A percentile compares a stretch with the other conserved stretches of the same genome.
Conservation (phyloP, 148 eudicot genomes). For the Nepenthes gracilis region DNA sequence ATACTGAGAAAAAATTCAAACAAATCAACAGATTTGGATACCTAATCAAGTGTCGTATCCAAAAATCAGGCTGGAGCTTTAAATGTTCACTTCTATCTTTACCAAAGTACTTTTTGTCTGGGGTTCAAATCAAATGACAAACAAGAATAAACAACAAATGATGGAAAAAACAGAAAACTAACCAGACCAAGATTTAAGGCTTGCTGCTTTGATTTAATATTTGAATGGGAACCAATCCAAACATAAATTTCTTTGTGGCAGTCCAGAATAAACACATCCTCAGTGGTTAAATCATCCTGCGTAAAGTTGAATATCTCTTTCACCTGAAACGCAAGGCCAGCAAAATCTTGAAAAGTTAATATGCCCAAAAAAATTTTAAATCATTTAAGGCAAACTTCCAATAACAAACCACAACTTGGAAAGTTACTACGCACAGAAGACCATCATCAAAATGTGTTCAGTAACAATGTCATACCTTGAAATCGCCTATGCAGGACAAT, state of each 20-base stretch:
- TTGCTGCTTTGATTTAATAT: constrained; percentile 21
- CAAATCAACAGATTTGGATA: too few species aligned
- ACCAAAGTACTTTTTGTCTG: too few species aligned
- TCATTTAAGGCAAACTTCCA: too few species aligned
- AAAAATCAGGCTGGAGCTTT: too few species aligned
- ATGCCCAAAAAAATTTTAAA: too few species aligned
- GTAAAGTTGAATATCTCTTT: constrained; percentile 42
- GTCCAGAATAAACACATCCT: constrained; percentile 37
- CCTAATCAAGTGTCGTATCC: too few species aligned
- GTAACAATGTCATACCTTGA: constrained; percentile 15
- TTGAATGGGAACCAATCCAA: constrained; percentile 38
- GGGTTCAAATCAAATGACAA: too few species aligned
- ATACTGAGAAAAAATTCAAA: too few species aligned
- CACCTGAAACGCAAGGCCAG: constrained; percentile 13
- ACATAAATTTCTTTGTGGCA: constrained; percentile 33
- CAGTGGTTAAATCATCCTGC: constrained; percentile 48
- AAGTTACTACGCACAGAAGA: background rate
- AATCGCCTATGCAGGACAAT: constrained; percentile 18
- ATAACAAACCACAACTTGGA: background rate
- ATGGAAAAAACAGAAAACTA: too few species aligned
- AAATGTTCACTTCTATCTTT: too few species aligned
- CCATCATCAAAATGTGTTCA: background rate
- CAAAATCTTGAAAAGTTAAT: background rate
- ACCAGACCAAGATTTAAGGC: constrained; percentile 30
- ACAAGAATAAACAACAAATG: too few species aligned